Evolutionary conservation across 176 grass and related monocot species (phyloP), one percentile per base, ranked within the genome.

Genomic region (Oryza glumipatula): DNA sequence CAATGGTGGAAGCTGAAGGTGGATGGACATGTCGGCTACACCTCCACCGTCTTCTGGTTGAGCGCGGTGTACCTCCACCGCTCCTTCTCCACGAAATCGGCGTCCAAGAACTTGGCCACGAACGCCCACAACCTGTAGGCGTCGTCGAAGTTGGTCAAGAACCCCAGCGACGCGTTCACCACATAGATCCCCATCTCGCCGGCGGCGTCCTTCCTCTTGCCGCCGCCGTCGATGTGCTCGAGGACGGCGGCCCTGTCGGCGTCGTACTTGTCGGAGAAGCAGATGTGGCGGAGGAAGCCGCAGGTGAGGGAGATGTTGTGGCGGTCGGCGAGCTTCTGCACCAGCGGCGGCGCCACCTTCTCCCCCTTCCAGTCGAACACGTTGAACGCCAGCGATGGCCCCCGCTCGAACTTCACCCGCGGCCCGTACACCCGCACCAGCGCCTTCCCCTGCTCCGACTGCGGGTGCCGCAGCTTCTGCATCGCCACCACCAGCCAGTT

Each of bases 61-160:
- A 98, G 84, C 79, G 92, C 87, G 61, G 90, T 95, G 72, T 98
- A 95, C 84, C 95, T 98, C 95, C 92, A 98, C 76, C 86, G 84
- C 82, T 98, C 95, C 82, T 95, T 98, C 82, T 98, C 95, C 44
- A 98, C 87, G 68, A 95, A 98, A 69, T 98, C 92, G 17, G 95
- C 95, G 88, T 98, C 92, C 74, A 98, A 60, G 80, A 98, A 95
- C 78, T 90, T 98, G 43, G 95, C 95, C 68, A 98, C 83, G 65
- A 98, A 98, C 82, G 83, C 90, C 95, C 92, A 95, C 71, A 98
- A 82, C 82, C 73, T 93, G 74, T 95, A 98, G 0, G 90, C 95
- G 92, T 98, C 95, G 72, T 98, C 88, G 76, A 98, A 98, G 79
- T 92, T 98, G 79, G 73, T 95, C 11, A 98, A 76, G 80, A 95